Evolutionary conservation across 371 early-diverging fungal species (phyloP), one percentile per base, ranked within the genome.

Genomic region (Mucor irregularis): DNA sequence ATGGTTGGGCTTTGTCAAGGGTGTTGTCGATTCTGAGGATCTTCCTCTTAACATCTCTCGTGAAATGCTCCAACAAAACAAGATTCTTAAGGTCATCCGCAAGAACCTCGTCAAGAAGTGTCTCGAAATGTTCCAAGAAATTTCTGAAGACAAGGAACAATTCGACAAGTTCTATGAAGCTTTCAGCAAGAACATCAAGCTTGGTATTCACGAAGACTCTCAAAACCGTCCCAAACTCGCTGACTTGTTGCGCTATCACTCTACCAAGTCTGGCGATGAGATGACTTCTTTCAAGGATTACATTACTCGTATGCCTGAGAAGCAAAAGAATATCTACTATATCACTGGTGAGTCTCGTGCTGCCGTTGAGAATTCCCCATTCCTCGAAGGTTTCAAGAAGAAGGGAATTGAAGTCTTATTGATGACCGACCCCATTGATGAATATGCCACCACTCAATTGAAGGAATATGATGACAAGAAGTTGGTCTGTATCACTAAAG

Each of bases 401-500:
- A 88, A 89, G 84, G 96, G 98, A 75, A 96, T 81, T 66, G 91
- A 90, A 68, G 99, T 99, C 42, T 80, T 99, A 63, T 92, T 86
- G 87, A 90, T 96, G 90, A 91, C 92, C 49, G 96, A 96, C 71
- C 95, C 94, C 59, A 92, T 94, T 69, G 94, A 95, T 78, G 93
- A 97, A 81, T 98, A 99, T 84, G 85, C 90, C 63, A 88, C 97
- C 55, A 95, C 96, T 74, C 94, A 95, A 72, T 90, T 99, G 69
- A 95, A 92, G 85, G 97, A 97, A 79, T 99, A 90, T 75, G 97
- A 99, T 58, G 98, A 96, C 74, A 93, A 98, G 89, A 94, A 94
- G 83, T 87, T 99, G 67, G 89, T 97, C 75, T 90, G 87, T 64
- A 94, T 95, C 70, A 97, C 97, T 73, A 95, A 97, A 89, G 99